These are phyloP conservation scores for Eucalyptus marginata DNA, from an alignment of 345 rosid species.

Conservation along the genomic window DNA sequence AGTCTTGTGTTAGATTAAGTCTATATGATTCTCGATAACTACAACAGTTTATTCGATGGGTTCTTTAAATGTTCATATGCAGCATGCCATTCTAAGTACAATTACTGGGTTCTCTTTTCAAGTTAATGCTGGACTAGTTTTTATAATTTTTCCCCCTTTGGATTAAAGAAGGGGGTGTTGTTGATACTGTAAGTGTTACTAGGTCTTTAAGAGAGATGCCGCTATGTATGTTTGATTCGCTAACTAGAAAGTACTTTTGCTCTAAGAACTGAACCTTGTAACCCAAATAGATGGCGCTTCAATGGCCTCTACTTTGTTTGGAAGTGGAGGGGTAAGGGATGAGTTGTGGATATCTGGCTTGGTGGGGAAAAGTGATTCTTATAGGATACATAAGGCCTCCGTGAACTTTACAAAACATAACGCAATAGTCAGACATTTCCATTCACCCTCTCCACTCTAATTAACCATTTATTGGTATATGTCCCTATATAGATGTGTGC, in stretches of 20 bases:
- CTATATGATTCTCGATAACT: not conserved
- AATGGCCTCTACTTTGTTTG: not conserved
- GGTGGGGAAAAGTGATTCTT: not conserved
- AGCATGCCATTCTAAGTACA: not conserved
- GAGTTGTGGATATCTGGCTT: not conserved
- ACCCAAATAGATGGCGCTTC: not conserved
- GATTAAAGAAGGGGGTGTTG: not conserved
- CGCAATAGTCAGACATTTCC: not conserved
- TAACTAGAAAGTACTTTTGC: not conserved
- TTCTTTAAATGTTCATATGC: not conserved
- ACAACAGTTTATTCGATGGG: not conserved
- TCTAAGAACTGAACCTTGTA: not conserved
- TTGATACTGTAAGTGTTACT: not conserved
- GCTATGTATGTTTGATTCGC: not conserved
- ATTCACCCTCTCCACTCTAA: not conserved
- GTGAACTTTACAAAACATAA: not conserved
- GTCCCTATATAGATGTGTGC: not conserved
- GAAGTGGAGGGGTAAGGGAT: not conserved
- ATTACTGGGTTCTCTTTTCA: not conserved
- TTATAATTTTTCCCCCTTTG: not conserved
- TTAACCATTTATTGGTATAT: not conserved
- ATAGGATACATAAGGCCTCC: not conserved
- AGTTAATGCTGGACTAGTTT: not conserved
- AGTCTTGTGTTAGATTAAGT: not conserved
- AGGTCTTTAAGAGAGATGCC: not conserved